A percentile compares a stretch with the other conserved stretches of the same genome.
Evolutionary conservation across 73 alveolate genomes (phyloP).

Genomic region (Blepharisma stoltei): DNA sequence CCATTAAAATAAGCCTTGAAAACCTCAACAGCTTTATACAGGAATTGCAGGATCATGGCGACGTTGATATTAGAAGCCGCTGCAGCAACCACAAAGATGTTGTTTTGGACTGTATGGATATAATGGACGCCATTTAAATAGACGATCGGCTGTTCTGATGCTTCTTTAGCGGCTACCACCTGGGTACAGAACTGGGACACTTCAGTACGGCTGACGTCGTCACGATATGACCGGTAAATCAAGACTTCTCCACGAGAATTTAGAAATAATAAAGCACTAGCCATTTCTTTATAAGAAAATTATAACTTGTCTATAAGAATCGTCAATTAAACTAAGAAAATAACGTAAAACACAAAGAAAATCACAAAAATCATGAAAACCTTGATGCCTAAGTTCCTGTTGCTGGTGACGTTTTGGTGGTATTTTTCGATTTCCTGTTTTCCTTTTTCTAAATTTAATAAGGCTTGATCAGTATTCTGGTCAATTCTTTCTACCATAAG

Average conservation of each 20-base stretch:
- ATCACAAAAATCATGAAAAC: conserved; percentile 30
- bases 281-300: conserved; percentile 50
- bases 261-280: conserved; percentile 84
- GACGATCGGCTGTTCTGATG: conserved; percentile 94
- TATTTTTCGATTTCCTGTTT: conserved; percentile 13
- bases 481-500: conserved; percentile 10
- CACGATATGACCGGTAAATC: conserved; percentile 91
- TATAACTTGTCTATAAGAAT: no score
- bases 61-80: conserved; percentile 76
- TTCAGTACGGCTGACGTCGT: conserved; percentile 88
- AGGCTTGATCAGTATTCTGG: conserved; percentile 2
- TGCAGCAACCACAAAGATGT: conserved; percentile 81
- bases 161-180: conserved; percentile 96
- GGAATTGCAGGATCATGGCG: conserved; percentile 76
- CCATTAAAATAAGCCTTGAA: conserved; percentile 86
- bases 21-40: conserved; percentile 62
- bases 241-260: conserved; percentile 96
- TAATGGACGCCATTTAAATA: conserved; percentile 90
- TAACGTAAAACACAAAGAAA: conserved; percentile 25
- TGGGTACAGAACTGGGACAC: conserved; percentile 93
- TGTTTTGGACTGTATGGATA: conserved; percentile 76
- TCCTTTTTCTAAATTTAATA: not conserved
- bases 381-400: conserved; percentile 21
- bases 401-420: conserved; percentile 6
- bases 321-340: not conserved